A percentile compares a stretch with the other conserved stretches of the same genome.
These are phyloP conservation scores for Monosporascus sp. DNA, from an alignment of 2,329 filamentous ascomycete species.

Conservation along the genomic window DNA sequence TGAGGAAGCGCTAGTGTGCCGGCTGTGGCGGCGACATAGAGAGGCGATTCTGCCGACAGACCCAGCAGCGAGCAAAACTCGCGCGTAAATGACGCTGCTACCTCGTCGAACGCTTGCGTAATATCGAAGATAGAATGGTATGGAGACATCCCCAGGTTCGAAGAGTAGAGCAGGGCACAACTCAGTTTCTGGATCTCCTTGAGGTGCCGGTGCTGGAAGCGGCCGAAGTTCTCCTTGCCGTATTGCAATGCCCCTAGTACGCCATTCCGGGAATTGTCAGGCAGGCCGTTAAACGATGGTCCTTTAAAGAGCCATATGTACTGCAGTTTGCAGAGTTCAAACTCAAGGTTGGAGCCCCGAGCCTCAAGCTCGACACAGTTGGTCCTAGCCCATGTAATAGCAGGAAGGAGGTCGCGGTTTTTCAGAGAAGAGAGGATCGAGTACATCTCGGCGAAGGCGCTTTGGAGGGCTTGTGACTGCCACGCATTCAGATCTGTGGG, in stretches of 20 bases:
- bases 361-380: constrained; percentile 69
- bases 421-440: constrained; percentile 76
- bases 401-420: constrained; percentile 68
- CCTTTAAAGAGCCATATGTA: constrained; percentile 85
- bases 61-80: constrained; percentile 93
- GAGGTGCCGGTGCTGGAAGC: constrained; percentile 70
- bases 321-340: constrained; percentile 85
- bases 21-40: constrained; percentile 89
- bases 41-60: constrained; percentile 82
- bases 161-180: constrained; percentile 72
- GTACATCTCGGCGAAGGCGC: constrained; percentile 86
- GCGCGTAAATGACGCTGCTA: constrained; percentile 79
- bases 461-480: constrained; percentile 64
- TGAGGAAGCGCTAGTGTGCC: constrained; percentile 87
- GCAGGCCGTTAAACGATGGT: constrained; percentile 46
- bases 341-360: constrained; percentile 88
- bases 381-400: constrained; percentile 77
- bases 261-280: constrained; percentile 47
- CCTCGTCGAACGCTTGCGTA: constrained; percentile 71
- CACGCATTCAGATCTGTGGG: constrained; percentile 50
- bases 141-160: constrained; percentile 70
- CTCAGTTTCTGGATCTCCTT: constrained; percentile 76
- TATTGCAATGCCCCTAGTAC: constrained; percentile 66
- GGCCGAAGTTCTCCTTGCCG: constrained; percentile 66
- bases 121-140: constrained; percentile 77